These are phyloP conservation scores for Monosporozyma unispora DNA, from an alignment of 805 yeast species.

Conservation along the genomic window DNA sequence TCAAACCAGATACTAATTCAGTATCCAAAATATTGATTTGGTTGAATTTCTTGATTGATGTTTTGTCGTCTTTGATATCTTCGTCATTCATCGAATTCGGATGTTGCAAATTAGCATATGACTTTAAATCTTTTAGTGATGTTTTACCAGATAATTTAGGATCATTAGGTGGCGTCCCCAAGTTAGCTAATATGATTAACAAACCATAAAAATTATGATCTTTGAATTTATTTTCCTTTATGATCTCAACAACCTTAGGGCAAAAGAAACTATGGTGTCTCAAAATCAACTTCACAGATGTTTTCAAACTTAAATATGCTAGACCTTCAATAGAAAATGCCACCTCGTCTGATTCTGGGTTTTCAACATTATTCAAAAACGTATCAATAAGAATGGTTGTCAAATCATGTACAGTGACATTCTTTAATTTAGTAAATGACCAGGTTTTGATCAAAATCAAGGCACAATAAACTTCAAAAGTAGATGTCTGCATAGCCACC, in stretches of 20 bases:
- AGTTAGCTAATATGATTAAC: constrained; percentile 28
- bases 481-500: constrained; percentile 26
- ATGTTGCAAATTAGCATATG: constrained; percentile 26
- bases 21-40: constrained; percentile 14
- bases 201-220: constrained; percentile 26
- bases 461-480: constrained; percentile 32
- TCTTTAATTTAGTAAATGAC: constrained; percentile 37
- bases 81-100: constrained; percentile 9
- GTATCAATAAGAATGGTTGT: constrained; percentile 23
- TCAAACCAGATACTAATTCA: constrained; percentile 17
- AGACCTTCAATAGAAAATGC: constrained; percentile 35
- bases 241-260: constrained; percentile 22
- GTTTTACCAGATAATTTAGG: constrained; percentile 12
- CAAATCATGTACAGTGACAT: constrained; percentile 27
- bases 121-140: constrained; percentile 22
- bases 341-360: constrained; percentile 3
- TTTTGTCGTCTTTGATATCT: constrained; percentile 16
- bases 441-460: constrained; percentile 48
- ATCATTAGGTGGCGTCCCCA: constrained; percentile 20
- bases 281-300: constrained; percentile 30
- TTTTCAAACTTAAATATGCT: constrained; percentile 41
- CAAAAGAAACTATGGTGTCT: constrained; percentile 33
- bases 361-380: constrained; percentile 3
- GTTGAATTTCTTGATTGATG: constrained; percentile 10
- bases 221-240: constrained; percentile 11